Conservation (phyloP, 2,329 filamentous ascomycete species). For the Botrytis pseudocinerea region DNA sequence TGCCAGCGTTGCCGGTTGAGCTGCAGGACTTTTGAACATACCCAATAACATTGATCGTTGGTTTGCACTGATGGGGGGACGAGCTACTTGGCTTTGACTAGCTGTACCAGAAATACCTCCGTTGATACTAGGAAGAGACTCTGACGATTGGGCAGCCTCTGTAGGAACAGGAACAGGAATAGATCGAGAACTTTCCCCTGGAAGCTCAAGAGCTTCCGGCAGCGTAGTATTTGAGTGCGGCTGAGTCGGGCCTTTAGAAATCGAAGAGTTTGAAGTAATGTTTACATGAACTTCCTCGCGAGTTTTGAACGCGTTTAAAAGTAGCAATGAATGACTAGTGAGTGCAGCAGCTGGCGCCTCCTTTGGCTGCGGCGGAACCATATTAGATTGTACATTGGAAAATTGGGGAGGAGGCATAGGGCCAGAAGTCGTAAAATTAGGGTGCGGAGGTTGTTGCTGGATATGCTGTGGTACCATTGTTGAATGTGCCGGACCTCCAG, state of each 20-base stretch:
- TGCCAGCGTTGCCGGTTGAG: conserved; percentile 27
- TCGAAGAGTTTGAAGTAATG: conserved; percentile 25
- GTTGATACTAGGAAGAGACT: conserved; percentile 17
- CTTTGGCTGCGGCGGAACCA: conserved; percentile 33
- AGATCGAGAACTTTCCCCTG: conserved; percentile 32
- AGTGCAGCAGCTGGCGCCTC: conserved; percentile 39
- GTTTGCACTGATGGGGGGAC: conserved; percentile 33
- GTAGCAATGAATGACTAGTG: conserved; percentile 47
- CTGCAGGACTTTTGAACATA: conserved; percentile 39
- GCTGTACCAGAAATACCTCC: background rate
- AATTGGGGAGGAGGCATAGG: conserved; percentile 34
- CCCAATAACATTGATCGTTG: conserved; percentile 38
- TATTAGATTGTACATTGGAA: conserved; percentile 35
- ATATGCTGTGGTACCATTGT: conserved; percentile 39
- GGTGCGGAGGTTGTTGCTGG: conserved; percentile 28
- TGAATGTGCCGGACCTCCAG: conserved; percentile 42
- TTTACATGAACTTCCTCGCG: conserved; percentile 31
- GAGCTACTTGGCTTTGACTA: conserved; percentile 25
- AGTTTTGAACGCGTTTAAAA: conserved; percentile 49
- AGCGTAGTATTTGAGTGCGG: conserved; percentile 18
- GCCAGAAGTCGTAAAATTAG: conserved; percentile 24
- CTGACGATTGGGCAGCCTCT: conserved; percentile 18
- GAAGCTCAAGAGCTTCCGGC: conserved; percentile 36
- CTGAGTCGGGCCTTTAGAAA: conserved; percentile 28
- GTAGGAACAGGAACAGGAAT: conserved; percentile 7